Evolutionary conservation across 2,329 filamentous ascomycete genomes (phyloP).

Genomic region (Hymenoscyphus scutula): DNA sequence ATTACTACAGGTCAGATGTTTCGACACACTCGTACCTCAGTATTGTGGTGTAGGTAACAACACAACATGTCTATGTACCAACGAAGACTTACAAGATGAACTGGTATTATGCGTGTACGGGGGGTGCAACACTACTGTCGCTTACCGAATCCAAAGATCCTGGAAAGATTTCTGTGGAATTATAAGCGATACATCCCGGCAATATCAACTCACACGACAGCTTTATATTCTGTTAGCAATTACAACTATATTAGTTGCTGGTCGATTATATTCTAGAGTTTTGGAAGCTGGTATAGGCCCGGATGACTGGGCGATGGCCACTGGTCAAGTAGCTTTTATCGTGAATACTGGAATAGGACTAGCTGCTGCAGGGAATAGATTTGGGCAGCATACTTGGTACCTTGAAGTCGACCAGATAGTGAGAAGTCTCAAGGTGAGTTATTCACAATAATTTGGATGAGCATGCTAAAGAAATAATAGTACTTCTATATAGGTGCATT

Average conservation of each 20-base stretch:
- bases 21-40: constrained; percentile 12
- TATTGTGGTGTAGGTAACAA: constrained; percentile 17
- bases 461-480: not conserved
- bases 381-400: not conserved
- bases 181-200: constrained; percentile 15
- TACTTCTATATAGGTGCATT: not conserved
- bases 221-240: constrained; percentile 13
- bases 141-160: constrained; percentile 11
- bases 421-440: not conserved
- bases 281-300: constrained; percentile 15
- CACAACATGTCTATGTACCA: constrained; percentile 17
- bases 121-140: constrained; percentile 15
- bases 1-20: constrained; percentile 20
- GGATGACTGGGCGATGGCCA: constrained; percentile 19
- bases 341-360: not conserved
- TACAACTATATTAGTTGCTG: constrained; percentile 11
- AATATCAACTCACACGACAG: not conserved
- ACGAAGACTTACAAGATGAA: not conserved
- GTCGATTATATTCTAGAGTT: constrained; percentile 10
- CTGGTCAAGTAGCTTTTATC: constrained; percentile 9
- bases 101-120: constrained; percentile 12
- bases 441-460: not conserved
- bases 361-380: not conserved
- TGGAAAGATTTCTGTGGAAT: constrained; percentile 15
- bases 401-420: not conserved